Conservation (phyloP, 108 stramenopile species). For the Cyclotella sp. region DNA sequence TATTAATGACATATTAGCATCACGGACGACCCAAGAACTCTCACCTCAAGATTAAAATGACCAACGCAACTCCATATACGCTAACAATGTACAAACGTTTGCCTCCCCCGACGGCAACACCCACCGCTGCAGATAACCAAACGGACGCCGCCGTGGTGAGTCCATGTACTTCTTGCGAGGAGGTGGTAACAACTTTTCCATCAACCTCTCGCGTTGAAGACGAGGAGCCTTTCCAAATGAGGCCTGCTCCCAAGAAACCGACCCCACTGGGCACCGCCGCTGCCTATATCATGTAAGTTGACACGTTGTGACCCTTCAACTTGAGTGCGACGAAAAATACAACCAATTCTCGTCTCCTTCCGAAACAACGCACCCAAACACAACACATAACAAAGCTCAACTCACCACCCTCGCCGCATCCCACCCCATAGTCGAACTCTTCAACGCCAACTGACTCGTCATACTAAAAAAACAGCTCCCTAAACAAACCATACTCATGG, state of each 20-base stretch:
- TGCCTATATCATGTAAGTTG: background rate
- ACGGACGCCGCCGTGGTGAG: slow-evolving; percentile 70
- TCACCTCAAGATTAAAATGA: slow-evolving; percentile 43
- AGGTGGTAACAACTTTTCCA: slow-evolving; percentile 18
- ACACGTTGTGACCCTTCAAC: too few species aligned
- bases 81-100: slow-evolving; percentile 44
- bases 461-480: slow-evolving; percentile 72
- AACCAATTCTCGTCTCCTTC: too few species aligned
- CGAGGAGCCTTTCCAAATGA: slow-evolving; percentile 49
- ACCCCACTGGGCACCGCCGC: slow-evolving; percentile 71
- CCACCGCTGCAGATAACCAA: slow-evolving; percentile 66
- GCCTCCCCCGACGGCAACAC: slow-evolving; percentile 59
- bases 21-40: background rate
- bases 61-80: slow-evolving; percentile 36
- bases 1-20: background rate
- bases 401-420: slow-evolving; percentile 56
- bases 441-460: slow-evolving; percentile 56
- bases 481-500: slow-evolving; percentile 66
- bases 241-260: slow-evolving; percentile 70
- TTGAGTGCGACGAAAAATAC: too few species aligned
- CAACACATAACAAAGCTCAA: background rate
- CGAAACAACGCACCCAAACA: background rate
- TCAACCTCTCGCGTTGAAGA: background rate
- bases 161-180: slow-evolving; percentile 51
- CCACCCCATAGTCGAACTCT: slow-evolving; percentile 55